Percentiles rank a stretch among this genome's conserved stretches.
phyloP scores from a whole-genome alignment of 2,329 filamentous ascomycete species.

The Tolypocladium tundrense region DNA sequence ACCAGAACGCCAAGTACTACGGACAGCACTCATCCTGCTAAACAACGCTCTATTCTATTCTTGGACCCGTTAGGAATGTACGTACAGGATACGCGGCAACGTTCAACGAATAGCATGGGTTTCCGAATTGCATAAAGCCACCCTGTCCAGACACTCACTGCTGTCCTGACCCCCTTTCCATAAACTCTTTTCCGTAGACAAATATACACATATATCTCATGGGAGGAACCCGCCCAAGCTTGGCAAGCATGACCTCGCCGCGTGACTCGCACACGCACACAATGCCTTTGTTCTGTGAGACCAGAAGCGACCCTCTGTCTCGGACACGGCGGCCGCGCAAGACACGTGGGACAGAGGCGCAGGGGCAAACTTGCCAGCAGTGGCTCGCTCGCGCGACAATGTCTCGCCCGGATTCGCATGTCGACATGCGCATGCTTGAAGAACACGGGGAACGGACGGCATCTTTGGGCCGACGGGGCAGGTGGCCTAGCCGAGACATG shows the following conservation, averaged over 20 bases:
- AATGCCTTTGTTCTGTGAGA: neutral
- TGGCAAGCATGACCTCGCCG: neutral
- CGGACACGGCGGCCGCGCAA: neutral
- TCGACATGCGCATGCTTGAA: neutral
- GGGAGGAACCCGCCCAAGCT: neutral
- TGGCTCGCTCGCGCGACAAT: neutral
- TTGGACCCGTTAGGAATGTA: too few species aligned
- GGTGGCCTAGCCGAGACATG: neutral
- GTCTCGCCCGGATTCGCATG: neutral
- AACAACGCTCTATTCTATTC: too few species aligned
- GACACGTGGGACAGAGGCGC: neutral
- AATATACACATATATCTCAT: too few species aligned
- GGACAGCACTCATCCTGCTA: too few species aligned
- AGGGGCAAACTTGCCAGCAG: neutral
- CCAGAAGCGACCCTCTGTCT: neutral
- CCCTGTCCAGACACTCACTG: too few species aligned
- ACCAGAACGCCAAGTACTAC: too few species aligned
- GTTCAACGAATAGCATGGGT: too few species aligned
- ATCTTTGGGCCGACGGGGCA: neutral
- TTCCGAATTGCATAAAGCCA: too few species aligned
- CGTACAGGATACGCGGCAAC: too few species aligned
- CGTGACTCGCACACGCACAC: neutral
- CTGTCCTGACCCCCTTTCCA: too few species aligned
- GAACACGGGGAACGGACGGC: neutral
- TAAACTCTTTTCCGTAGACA: too few species aligned